These are phyloP conservation scores for Lactarius tabidus DNA, from an alignment of 768 basidiomycete species.

Conservation along the genomic window DNA sequence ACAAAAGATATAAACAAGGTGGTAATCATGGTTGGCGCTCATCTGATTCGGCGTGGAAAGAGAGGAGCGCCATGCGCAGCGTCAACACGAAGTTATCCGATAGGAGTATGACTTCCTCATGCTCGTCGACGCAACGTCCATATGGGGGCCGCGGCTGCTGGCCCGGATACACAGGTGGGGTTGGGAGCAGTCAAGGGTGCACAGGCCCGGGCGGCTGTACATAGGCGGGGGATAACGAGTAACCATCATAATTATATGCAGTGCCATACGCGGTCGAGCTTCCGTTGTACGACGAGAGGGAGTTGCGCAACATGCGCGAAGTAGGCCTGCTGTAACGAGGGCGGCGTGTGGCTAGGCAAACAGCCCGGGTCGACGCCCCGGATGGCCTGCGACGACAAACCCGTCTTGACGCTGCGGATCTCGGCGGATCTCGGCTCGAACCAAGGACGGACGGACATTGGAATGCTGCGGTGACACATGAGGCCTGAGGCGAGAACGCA, in stretches of 20 bases:
- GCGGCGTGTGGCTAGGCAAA: slow-evolving; percentile 90
- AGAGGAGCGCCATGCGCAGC: slow-evolving; percentile 45
- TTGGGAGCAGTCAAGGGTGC: slow-evolving; percentile 39
- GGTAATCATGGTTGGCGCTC: no score
- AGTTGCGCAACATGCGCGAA: slow-evolving; percentile 30
- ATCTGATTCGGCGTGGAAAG: no score
- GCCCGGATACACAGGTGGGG: slow-evolving; percentile 32
- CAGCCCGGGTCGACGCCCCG: slow-evolving; percentile 87
- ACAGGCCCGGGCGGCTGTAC: no score
- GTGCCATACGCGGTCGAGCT: no score
- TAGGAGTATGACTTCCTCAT: slow-evolving; percentile 85
- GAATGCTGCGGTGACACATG: slow-evolving; percentile 52
- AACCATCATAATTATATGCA: no score
- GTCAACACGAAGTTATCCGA: slow-evolving; percentile 84
- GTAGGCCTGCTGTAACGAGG: slow-evolving; percentile 66
- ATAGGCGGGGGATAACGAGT: no score
- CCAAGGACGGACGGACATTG: slow-evolving; percentile 93
- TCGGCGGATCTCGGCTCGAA: slow-evolving; percentile 97
- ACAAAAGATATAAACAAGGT: no score
- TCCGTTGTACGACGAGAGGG: slow-evolving; percentile 17
- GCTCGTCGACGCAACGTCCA: slow-evolving; percentile 51
- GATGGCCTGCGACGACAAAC: slow-evolving; percentile 89
- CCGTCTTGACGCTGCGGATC: slow-evolving; percentile 92
- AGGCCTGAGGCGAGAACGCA: neutral
- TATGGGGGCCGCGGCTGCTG: slow-evolving; percentile 36